Evolutionary conservation across 805 yeast species (phyloP).

Genomic region (Barnettozyma siamensis): DNA sequence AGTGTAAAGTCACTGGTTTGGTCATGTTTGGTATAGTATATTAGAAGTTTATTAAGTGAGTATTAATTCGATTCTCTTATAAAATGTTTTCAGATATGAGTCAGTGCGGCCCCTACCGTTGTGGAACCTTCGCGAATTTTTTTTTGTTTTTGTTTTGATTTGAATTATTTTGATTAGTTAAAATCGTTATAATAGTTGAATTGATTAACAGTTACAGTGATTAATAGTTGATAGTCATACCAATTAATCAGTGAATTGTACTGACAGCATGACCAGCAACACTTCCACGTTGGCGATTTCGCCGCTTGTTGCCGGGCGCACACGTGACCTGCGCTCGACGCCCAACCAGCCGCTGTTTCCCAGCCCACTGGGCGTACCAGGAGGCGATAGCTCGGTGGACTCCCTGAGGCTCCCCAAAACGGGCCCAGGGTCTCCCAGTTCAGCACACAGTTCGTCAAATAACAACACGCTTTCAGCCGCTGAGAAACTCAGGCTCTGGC

Average conservation of each 20-base stretch:
- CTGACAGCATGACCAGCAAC: constrained; percentile 22
- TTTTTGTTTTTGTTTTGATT: not conserved
- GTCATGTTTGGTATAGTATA: constrained; percentile 13
- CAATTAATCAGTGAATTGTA: too few species aligned
- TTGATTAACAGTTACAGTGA: too few species aligned
- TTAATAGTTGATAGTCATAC: too few species aligned
- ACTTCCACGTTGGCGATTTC: constrained; percentile 71
- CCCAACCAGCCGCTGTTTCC: constrained; percentile 38
- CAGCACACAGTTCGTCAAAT: not conserved
- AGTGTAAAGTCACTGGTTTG: constrained; percentile 60
- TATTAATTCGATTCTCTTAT: too few species aligned
- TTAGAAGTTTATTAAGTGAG: too few species aligned
- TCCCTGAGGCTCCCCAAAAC: not conserved
- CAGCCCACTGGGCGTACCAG: constrained; percentile 31
- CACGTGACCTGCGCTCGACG: constrained; percentile 39
- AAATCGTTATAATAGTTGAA: too few species aligned
- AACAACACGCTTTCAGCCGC: constrained; percentile 49
- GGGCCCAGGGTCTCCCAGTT: not conserved
- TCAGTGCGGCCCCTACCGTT: not conserved
- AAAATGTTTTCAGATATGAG: too few species aligned
- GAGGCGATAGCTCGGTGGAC: constrained; percentile 1
- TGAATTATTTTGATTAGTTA: too few species aligned
- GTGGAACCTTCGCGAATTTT: not conserved
- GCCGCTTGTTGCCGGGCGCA: constrained; percentile 43
- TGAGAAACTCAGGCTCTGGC: constrained; percentile 82